Conservation (phyloP, 345 rosid genomes). For the Populus ilicifolia region DNA sequence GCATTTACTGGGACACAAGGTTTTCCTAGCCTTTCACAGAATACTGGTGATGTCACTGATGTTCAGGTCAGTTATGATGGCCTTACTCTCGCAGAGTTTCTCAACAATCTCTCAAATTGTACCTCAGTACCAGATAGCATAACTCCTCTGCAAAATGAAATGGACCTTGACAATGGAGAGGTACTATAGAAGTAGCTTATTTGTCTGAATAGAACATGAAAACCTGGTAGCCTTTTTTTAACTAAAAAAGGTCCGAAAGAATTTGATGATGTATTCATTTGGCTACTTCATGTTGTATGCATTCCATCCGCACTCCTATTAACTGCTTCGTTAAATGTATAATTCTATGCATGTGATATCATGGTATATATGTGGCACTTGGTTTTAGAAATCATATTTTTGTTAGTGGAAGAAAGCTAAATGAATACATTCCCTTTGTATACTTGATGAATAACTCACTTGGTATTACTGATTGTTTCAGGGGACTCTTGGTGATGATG, state of each 20-base stretch:
- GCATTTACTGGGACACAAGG: constrained; percentile 46
- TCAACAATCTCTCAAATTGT: constrained; percentile 51
- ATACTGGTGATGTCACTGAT: constrained; percentile 46
- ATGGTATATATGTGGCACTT: neutral
- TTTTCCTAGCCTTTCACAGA: constrained; percentile 35
- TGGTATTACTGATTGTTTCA: constrained; percentile 31
- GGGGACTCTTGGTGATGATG: constrained; percentile 79
- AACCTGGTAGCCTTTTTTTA: neutral
- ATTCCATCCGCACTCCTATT: neutral
- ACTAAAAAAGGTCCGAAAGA: neutral
- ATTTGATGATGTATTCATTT: neutral
- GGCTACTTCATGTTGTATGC: neutral
- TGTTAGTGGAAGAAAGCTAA: neutral
- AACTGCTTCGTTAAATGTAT: neutral
- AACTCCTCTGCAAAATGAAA: constrained; percentile 48
- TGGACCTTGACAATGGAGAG: constrained; percentile 63
- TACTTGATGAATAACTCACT: constrained; percentile 8
- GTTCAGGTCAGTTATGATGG: constrained; percentile 72
- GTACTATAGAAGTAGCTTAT: constrained; percentile 36
- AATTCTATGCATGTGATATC: neutral
- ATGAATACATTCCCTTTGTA: constrained; percentile 3
- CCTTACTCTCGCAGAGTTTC: constrained; percentile 75
- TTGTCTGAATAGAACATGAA: neutral
- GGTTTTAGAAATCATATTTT: neutral
- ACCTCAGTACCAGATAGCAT: constrained; percentile 49